phyloP scores from a whole-genome alignment of 2,329 filamentous ascomycete genomes.

The Laburnicola sp. region DNA sequence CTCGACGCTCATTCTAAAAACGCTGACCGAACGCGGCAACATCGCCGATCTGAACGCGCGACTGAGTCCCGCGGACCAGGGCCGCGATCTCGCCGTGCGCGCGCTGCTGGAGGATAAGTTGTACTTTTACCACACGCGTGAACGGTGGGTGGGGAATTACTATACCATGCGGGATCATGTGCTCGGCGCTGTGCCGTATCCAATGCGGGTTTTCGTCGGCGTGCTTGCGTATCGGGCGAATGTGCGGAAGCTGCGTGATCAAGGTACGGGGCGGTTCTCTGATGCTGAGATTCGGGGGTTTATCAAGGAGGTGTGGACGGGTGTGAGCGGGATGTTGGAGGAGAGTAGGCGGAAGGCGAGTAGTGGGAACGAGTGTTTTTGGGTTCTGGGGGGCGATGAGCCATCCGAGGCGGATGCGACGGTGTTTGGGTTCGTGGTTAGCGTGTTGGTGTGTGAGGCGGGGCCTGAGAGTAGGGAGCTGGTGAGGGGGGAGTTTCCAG shows the following conservation, averaged over 20 bases:
- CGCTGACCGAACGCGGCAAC: conserved; percentile 48
- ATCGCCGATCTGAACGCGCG: conserved; percentile 55
- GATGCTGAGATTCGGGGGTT: conserved; percentile 54
- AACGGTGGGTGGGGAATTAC: conserved; percentile 64
- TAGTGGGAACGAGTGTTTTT: conserved; percentile 54
- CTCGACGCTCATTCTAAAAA: conserved; percentile 57
- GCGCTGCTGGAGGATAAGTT: conserved; percentile 64
- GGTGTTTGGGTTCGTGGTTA: conserved; percentile 61
- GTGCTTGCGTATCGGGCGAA: conserved; percentile 52
- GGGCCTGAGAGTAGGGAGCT: conserved; percentile 52
- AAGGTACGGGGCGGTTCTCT: conserved; percentile 59
- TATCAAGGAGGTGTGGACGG: conserved; percentile 58
- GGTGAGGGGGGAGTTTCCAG: conserved; percentile 52
- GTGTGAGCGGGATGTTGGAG: conserved; percentile 52
- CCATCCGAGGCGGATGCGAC: conserved; percentile 62
- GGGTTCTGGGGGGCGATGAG: conserved; percentile 57
- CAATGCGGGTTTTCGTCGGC: conserved; percentile 56
- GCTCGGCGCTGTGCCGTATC: conserved; percentile 56
- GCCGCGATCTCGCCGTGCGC: conserved; percentile 57
- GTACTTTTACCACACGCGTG: conserved; percentile 58
- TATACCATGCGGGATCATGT: conserved; percentile 59
- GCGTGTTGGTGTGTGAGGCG: conserved; percentile 57
- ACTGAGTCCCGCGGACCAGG: conserved; percentile 46
- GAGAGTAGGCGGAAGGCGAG: conserved; percentile 39
- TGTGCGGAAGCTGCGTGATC: conserved; percentile 55